Base-by-base conservation (phyloP, 1,284 basidiomycete species). In the Takashimella koratensis region DNA sequence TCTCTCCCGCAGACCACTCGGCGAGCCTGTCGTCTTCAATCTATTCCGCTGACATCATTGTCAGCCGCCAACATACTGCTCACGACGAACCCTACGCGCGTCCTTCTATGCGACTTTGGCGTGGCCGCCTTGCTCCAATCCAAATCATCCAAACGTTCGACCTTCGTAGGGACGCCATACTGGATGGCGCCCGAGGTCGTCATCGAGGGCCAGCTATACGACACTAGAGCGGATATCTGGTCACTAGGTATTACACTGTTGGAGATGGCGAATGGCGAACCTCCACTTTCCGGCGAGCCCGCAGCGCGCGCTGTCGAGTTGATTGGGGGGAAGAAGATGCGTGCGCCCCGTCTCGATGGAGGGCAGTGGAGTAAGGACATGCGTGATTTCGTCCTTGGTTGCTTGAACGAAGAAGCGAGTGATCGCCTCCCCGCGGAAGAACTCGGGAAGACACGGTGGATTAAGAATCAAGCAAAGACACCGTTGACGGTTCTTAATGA, bases 171-270 rank as follows among this genome's bases (percentile, higher is more conserved):
- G 1, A 98, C 95, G 0, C 94, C 93, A 0, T 91, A 95, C 71
- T 98, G 94, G 94, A 98, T 98, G 95, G 94, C 94, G 0, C 94
- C 94, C 0, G 95, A 98, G 75, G 92, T 98, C 4, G 89, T 95
- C 16, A 88, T 91, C 57, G 85, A 86, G 40, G 85, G 87, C 3
- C 85, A 89, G 27, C 81, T 86, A 43, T 98, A 98, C 75, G 94
- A 98, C 68, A 88, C 88, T 49, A 95, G 94, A 73, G 95, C 94
- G 3, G 95, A 98, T 67, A 91, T 98, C 43, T 98, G 94, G 94
- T 92, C 90, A 66, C 77, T 98, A 53, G 94, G 94, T 5, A 95
- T 98, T 70, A 88, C 93, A 72, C 81, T 95, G 20, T 92, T 90
- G 66, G 94, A 98, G 74, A 95, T 97, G 86, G 84, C 87, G 55